Percentiles rank a stretch among this genome's conserved stretches.
These are phyloP conservation scores for Macrotyloma uniflorum DNA, from an alignment of 306 rosid species.

Conservation along the genomic window DNA sequence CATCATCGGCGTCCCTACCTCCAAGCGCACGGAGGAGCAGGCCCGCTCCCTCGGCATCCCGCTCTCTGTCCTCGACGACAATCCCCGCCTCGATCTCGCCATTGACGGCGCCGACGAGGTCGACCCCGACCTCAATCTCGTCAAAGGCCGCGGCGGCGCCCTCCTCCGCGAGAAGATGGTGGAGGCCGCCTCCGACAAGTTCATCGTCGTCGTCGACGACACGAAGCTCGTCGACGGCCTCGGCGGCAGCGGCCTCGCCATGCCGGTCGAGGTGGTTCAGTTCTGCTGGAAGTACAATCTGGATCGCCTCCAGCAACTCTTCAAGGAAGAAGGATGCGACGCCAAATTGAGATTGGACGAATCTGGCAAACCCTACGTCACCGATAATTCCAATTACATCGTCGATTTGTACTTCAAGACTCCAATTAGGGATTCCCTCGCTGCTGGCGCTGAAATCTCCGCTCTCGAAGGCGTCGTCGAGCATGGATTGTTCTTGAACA, in stretches of 20 bases:
- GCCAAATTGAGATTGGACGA: slow-evolving; percentile 68
- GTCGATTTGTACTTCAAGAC: slow-evolving; percentile 83
- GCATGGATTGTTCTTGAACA: slow-evolving; percentile 79
- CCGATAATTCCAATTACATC: slow-evolving; percentile 76
- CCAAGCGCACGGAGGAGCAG: slow-evolving; percentile 87
- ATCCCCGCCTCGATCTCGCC: slow-evolving; percentile 74
- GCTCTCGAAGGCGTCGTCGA: slow-evolving; percentile 80
- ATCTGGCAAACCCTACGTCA: slow-evolving; percentile 65
- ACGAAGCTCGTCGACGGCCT: slow-evolving; percentile 71
- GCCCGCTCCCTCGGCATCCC: slow-evolving; percentile 80
- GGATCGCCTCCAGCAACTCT: slow-evolving; percentile 61
- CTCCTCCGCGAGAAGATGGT: slow-evolving; percentile 80
- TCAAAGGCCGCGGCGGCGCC: slow-evolving; percentile 88
- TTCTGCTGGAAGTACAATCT: slow-evolving; percentile 85
- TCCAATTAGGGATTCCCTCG: slow-evolving; percentile 60
- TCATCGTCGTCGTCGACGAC: slow-evolving; percentile 76
- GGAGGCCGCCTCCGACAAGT: slow-evolving; percentile 80
- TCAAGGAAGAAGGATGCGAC: slow-evolving; percentile 70
- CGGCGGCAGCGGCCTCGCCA: slow-evolving; percentile 78
- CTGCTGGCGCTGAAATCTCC: slow-evolving; percentile 75
- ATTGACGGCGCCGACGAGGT: slow-evolving; percentile 93
- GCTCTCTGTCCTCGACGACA: slow-evolving; percentile 74
- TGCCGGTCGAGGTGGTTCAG: slow-evolving; percentile 93
- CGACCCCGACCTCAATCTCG: slow-evolving; percentile 71
- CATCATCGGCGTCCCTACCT: slow-evolving; percentile 80